Base-by-base conservation (phyloP, 371 early-diverging fungal species). In the Mucor racemosus region DNA sequence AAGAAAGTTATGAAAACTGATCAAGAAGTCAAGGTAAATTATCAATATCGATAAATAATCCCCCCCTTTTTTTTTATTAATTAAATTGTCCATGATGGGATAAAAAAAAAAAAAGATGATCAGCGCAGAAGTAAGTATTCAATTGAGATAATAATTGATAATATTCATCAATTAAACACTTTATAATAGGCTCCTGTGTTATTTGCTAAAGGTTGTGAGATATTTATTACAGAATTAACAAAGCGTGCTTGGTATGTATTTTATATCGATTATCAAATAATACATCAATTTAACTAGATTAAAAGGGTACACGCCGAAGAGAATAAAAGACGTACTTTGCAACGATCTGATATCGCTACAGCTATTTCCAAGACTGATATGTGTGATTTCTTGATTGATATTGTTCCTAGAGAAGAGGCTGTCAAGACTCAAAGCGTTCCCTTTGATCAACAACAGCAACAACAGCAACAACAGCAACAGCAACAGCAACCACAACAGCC, bases 1-100 rank as follows among this genome's bases (percentile, higher is more conserved):
- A 99, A 99, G 76, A 97, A 99, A 75, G 97, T 99, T 46, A 99
- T 99, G 99, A 99, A 99, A 80, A 92, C 95, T 4, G 99, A 99
- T 77, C 96, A 97, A 60, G 99, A 99, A 69, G 97, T 97, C 31
- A 96, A 95, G 86, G 92, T 92, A 77, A 38, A 38, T 26, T 26
- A 26, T 26, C 3, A 26, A 26, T 26, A 1, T 26, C 1, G 26
- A 26, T 26, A 26, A 26, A 26, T 26, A 26, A 26, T 26, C n/a
- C n/a, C n/a, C n/a, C n/a, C n/a, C n/a, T n/a, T n/a, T n/a, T 1
- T 26, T 26, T 7, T 17, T 44, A 44, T 44, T 6, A 7, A 44
- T 17, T 44, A 17, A 7, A 7, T 17, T 44, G 9, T 8, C 19
- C 44, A 54, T 44, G 9, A 36, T 67, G 40, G 40, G n/a, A 19